These are phyloP conservation scores for Chrysoporthe austroafricana DNA, from an alignment of 2,329 filamentous ascomycete species.

Conservation along the genomic window DNA sequence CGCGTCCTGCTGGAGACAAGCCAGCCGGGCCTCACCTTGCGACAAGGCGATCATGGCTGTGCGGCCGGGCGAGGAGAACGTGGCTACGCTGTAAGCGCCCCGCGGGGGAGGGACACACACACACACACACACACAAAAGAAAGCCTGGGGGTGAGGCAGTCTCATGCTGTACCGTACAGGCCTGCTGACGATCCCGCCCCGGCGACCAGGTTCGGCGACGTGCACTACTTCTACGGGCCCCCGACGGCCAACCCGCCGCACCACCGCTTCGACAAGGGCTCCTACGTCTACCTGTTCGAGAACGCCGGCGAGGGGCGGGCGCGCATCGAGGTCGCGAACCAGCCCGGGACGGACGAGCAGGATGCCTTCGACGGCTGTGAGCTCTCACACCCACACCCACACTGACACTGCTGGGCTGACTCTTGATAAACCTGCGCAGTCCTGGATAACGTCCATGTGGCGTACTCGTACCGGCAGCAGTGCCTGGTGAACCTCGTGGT, in stretches of 20 bases:
- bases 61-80: constrained; percentile 51
- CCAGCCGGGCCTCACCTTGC: background rate
- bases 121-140: background rate
- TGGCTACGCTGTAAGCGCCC: constrained; percentile 49
- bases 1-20: background rate
- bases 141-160: background rate
- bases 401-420: constrained; percentile 30
- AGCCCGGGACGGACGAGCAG: constrained; percentile 74
- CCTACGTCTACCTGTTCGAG: constrained; percentile 81
- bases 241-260: constrained; percentile 70
- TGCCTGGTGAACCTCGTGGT: constrained; percentile 71
- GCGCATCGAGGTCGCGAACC: constrained; percentile 76
- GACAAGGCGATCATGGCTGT: constrained; percentile 42
- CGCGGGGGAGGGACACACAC: too few species aligned
- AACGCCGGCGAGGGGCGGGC: constrained; percentile 68
- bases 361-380: constrained; percentile 79
- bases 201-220: constrained; percentile 67
- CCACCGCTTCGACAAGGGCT: constrained; percentile 79
- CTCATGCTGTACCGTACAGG: too few species aligned
- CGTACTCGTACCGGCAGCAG: constrained; percentile 75
- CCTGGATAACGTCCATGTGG: constrained; percentile 66
- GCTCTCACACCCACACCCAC: constrained; percentile 36
- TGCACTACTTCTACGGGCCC: constrained; percentile 79
- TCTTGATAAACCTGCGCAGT: constrained; percentile 49
- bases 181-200: constrained; percentile 30